Evolutionary conservation across 2,329 filamentous ascomycete genomes (phyloP).

Genomic region (Peltaster fructicola): DNA sequence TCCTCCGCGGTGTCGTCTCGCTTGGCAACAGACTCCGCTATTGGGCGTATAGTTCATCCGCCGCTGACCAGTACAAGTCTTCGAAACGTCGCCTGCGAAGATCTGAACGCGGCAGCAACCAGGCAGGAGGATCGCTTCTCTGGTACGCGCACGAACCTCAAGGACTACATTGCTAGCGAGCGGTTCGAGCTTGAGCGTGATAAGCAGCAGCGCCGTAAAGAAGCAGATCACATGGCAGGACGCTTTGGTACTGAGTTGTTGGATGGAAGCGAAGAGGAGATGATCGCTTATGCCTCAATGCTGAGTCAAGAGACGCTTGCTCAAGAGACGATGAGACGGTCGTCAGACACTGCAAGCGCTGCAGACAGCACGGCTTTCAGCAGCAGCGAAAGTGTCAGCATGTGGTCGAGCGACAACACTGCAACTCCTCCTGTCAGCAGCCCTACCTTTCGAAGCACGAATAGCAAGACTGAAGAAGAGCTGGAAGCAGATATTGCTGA

Average conservation of each 20-base stretch:
- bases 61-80: slow-evolving; percentile 52
- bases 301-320: slow-evolving; percentile 41
- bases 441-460: no score
- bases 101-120: slow-evolving; percentile 45
- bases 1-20: slow-evolving; percentile 70
- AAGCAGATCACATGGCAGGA: slow-evolving; percentile 52
- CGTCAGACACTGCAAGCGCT: slow-evolving; percentile 24
- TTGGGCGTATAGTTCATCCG: slow-evolving; percentile 81
- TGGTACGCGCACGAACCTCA: slow-evolving; percentile 51
- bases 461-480: slow-evolving; percentile 27
- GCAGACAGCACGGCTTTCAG: slow-evolving; percentile 19
- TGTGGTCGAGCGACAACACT: slow-evolving; percentile 11
- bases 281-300: slow-evolving; percentile 44
- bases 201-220: slow-evolving; percentile 45
- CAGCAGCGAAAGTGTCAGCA: slow-evolving; percentile 20
- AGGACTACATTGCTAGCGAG: slow-evolving; percentile 75
- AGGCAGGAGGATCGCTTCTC: slow-evolving; percentile 39
- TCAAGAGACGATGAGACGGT: slow-evolving; percentile 30
- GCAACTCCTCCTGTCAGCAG: slow-evolving; percentile 11
- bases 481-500: slow-evolving; percentile 43
- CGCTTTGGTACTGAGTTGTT: slow-evolving; percentile 72
- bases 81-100: slow-evolving; percentile 66
- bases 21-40: slow-evolving; percentile 77
- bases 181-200: slow-evolving; percentile 62
- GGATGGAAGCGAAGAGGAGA: slow-evolving; percentile 41